Evolutionary conservation across 768 basidiomycete genomes (phyloP).

Genomic region (Kwoniella heveanensis): DNA sequence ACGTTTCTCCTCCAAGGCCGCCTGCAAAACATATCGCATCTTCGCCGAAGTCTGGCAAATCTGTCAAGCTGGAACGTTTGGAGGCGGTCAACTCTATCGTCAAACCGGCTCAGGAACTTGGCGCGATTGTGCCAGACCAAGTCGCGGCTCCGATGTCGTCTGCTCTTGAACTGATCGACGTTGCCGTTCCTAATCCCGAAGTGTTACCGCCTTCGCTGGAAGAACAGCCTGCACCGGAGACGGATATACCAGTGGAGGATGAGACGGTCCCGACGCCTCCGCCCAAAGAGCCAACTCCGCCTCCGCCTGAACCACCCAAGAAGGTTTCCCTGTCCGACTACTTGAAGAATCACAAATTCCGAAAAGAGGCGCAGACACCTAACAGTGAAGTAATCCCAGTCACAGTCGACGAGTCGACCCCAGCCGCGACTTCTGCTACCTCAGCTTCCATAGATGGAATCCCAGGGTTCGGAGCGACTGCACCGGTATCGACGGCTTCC

Average conservation of each 20-base stretch:
- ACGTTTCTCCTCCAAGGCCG: not conserved
- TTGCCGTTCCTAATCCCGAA: conserved; percentile 6
- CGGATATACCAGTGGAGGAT: not conserved
- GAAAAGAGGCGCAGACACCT: conserved; percentile 31
- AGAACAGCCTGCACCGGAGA: not conserved
- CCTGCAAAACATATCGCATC: conserved; percentile 4
- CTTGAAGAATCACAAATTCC: conserved; percentile 37
- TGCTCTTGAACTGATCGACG: conserved; percentile 15
- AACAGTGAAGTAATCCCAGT: conserved; percentile 2
- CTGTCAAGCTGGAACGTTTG: conserved; percentile 21
- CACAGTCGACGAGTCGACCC: not conserved
- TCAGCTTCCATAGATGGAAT: conserved; percentile 16
- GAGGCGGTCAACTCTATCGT: conserved; percentile 2
- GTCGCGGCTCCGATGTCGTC: conserved; percentile 17
- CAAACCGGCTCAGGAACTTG: conserved; percentile 6
- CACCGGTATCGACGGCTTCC: not conserved
- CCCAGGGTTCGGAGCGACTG: conserved; percentile 19
- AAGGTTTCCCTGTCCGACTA: conserved; percentile 46
- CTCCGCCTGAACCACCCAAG: conserved; percentile 38
- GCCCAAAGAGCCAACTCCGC: conserved; percentile 28
- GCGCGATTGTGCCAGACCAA: conserved; percentile 28
- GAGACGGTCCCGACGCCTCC: conserved; percentile 15
- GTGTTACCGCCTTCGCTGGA: conserved; percentile 6
- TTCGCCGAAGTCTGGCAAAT: conserved; percentile 19
- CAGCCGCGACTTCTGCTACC: not conserved